Percentiles rank a stretch among this genome's conserved stretches.
Conservation (phyloP, 805 yeast genomes). For the Isabelozyma gotoi region DNA sequence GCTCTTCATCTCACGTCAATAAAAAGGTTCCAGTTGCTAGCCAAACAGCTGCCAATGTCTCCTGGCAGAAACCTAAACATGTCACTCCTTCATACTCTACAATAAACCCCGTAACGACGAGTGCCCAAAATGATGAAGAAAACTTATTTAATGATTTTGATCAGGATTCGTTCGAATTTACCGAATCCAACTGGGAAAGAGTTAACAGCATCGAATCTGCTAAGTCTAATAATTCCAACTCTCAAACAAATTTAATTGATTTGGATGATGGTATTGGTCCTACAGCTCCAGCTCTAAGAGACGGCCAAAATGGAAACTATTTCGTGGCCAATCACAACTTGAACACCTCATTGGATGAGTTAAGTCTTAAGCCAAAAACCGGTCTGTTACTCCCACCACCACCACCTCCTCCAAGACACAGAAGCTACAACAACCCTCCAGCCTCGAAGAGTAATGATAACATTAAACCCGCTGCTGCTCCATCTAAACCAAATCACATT, state of each 20-base stretch:
- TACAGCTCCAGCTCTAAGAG: neutral
- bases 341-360: conserved; percentile 21
- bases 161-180: conserved; percentile 28
- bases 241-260: conserved; percentile 63
- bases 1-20: neutral
- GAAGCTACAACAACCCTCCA: neutral
- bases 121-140: conserved; percentile 11
- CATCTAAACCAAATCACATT: conserved; percentile 5
- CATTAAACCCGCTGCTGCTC: neutral
- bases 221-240: neutral
- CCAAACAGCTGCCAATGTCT: conserved; percentile 24
- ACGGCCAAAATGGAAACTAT: conserved; percentile 2
- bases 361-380: conserved; percentile 9
- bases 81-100: conserved; percentile 3
- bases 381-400: conserved; percentile 10
- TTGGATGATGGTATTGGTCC: conserved; percentile 43
- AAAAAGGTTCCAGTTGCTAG: conserved; percentile 16
- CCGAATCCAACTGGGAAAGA: conserved; percentile 24
- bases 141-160: conserved; percentile 39
- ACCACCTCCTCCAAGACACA: conserved; percentile 8
- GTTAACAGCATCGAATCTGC: conserved; percentile 12
- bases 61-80: conserved; percentile 25
- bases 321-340: conserved; percentile 1
- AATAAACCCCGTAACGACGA: neutral
- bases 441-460: neutral